Conservation (phyloP, 2,329 filamentous ascomycete species). For the Ascochyta rabiei region DNA sequence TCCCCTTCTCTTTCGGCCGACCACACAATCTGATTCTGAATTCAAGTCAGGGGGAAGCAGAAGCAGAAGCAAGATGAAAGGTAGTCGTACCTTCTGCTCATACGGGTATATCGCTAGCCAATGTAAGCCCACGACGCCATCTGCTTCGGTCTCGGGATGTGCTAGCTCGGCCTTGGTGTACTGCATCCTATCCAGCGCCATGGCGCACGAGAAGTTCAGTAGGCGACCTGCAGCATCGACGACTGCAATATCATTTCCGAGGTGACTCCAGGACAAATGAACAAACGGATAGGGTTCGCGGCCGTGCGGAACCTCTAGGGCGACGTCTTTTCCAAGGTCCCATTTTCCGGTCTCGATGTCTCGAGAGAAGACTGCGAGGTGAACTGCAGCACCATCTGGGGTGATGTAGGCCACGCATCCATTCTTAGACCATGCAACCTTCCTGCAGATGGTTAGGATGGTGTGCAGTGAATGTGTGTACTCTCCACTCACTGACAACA, state of each 20-base stretch:
- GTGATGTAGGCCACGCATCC: conserved; percentile 85
- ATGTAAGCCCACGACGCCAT: conserved; percentile 79
- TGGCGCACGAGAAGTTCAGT: conserved; percentile 72
- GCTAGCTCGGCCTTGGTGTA: conserved; percentile 65
- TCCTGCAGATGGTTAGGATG: conserved; percentile 56
- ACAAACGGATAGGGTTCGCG: conserved; percentile 70
- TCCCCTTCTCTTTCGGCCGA: conserved; percentile 49
- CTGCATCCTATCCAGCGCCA: conserved; percentile 74
- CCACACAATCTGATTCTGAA: conserved; percentile 46
- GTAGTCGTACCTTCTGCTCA: conserved; percentile 42
- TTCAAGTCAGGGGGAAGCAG: conserved; percentile 6
- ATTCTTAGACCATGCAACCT: conserved; percentile 84
- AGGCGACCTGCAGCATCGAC: conserved; percentile 81
- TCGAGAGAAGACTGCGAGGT: conserved; percentile 74
- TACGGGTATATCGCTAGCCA: conserved; percentile 68
- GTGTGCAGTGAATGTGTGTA: not conserved
- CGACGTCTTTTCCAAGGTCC: conserved; percentile 75
- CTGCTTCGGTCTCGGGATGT: conserved; percentile 76
- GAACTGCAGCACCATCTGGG: conserved; percentile 71
- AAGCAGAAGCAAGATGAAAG: not conserved
- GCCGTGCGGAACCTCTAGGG: conserved; percentile 66
- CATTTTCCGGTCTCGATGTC: conserved; percentile 73
- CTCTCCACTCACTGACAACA: conserved; percentile 75
- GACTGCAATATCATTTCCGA: conserved; percentile 79
- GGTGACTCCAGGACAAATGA: conserved; percentile 82